Evolutionary conservation across 768 basidiomycete species (phyloP).

Genomic region (Coprinellus aureogranulatus): DNA sequence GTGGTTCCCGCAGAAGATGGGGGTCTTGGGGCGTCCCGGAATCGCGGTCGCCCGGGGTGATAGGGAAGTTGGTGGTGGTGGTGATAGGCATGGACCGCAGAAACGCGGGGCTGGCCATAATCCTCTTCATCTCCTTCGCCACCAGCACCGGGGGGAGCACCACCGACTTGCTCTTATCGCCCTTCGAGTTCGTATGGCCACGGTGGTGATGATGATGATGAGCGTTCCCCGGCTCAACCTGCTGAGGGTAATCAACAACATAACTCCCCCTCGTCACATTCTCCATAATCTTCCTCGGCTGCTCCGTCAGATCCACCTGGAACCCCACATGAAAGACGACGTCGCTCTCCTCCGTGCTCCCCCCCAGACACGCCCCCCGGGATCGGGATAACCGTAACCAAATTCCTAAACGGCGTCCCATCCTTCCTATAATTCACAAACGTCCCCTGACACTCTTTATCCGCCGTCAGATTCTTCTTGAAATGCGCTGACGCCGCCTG

Average conservation of each 20-base stretch:
- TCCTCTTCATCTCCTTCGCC: constrained; percentile 50
- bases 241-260: constrained; percentile 54
- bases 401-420: constrained; percentile 85
- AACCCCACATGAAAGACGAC: constrained; percentile 90
- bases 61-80: constrained; percentile 32
- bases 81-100: constrained; percentile 46
- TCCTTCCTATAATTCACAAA: constrained; percentile 88
- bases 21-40: constrained; percentile 14
- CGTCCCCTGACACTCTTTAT: constrained; percentile 86
- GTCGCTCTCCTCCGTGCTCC: constrained; percentile 60
- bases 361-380: constrained; percentile 52
- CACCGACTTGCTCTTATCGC: constrained; percentile 26
- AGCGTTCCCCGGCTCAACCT: background rate
- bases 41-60: constrained; percentile 10
- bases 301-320: constrained; percentile 88
- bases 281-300: constrained; percentile 79
- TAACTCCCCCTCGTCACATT: constrained; percentile 79
- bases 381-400: constrained; percentile 89
- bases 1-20: constrained; percentile 35
- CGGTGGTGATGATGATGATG: background rate
- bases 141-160: constrained; percentile 34
- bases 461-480: constrained; percentile 59
- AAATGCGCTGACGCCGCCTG: constrained; percentile 62
- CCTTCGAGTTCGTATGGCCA: background rate
- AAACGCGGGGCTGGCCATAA: constrained; percentile 49